A percentile compares a stretch with the other conserved stretches of the same genome.
phyloP scores from a whole-genome alignment of 2,329 filamentous ascomycete species.

The Aspergillus fumigatiaffinis region DNA sequence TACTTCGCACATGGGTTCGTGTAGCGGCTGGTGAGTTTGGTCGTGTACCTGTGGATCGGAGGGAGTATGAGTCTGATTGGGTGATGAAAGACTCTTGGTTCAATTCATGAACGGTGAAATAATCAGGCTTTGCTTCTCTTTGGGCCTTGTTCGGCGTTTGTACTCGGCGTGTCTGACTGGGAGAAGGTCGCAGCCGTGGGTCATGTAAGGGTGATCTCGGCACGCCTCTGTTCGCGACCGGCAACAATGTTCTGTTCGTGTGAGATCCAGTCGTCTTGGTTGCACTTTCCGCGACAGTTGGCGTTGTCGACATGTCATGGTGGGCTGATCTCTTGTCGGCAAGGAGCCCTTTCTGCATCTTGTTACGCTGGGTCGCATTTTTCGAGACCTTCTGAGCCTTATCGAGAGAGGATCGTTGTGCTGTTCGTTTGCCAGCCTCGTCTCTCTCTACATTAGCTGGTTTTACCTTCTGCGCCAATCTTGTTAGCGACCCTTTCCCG shows the following conservation, averaged over 20 bases:
- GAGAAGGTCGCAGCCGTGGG: constrained; percentile 18
- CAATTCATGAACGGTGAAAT: constrained; percentile 36
- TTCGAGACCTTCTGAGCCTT: constrained; percentile 4
- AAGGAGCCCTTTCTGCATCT: constrained; percentile 15
- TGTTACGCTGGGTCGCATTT: constrained; percentile 11
- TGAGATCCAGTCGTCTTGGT: constrained; percentile 5
- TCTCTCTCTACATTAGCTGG: constrained; percentile 22
- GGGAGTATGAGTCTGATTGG: constrained; percentile 42
- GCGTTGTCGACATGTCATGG: constrained; percentile 8
- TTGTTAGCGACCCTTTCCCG: constrained; percentile 27
- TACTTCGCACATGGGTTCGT: constrained; percentile 40
- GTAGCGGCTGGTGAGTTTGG: constrained; percentile 37
- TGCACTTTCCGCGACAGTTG: constrained; percentile 7
- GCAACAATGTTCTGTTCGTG: constrained; percentile 6
- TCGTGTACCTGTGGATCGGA: constrained; percentile 31
- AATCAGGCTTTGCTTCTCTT: constrained; percentile 22
- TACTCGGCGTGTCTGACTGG: constrained; percentile 16
- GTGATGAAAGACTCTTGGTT: constrained; percentile 38
- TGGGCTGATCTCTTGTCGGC: constrained; percentile 13
- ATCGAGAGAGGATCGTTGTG: constrained; percentile 15
- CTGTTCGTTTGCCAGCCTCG: constrained; percentile 17
- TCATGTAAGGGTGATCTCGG: constrained; percentile 26
- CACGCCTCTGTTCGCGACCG: constrained; percentile 27
- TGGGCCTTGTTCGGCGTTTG: constrained; percentile 15
- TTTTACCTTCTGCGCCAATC: constrained; percentile 34